Base-by-base conservation (phyloP, 768 basidiomycete species). In the Boletus vinaceobasis region DNA sequence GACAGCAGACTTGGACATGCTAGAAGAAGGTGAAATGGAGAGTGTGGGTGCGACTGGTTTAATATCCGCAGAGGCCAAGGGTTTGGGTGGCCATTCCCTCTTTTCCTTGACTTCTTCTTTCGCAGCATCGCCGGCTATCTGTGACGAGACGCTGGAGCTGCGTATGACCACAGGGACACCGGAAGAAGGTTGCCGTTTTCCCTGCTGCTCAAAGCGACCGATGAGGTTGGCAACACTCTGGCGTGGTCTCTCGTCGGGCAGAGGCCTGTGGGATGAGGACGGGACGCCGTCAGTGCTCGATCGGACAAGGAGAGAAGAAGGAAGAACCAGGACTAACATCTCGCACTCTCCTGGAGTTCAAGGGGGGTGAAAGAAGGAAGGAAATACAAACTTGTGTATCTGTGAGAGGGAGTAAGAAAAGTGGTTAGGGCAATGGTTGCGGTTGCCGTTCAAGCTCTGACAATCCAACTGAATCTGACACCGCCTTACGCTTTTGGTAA, bases 151-250 rank as follows among this genome's bases (percentile, higher is more conserved):
- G 60, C 85, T 89, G n/a, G 81, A 77, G 60, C 84, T 85, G 55
- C 87, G 80, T 15, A 82, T 76, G 31, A 60, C 79, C 71, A 56
- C 47, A 27, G 78, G 65, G 17, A 60, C 48, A 29, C 63, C 63
- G 29, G 78, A 66, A 10, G 74, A 61, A 5, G 83, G 72, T 61
- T 82, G 79, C 47, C 83, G 82, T 68, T 89, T 92, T 52, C 79
- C 84, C 73, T 89, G 86, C 62, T 82, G 88, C 71, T 93, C 91
- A 61, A 93, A 93, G 55, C 87, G 82, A 48, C 91, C 91, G 65
- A 93, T 93, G 73, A 93, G 86, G 68, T 92, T 93, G 59, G 91
- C 91, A 45, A 93, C 91, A 64, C 87, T 90, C 68, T 82, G 83
- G 56, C 91, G 87, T 46, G 90, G 90, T 66, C 87, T 82, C 74